A percentile compares a stretch with the other conserved stretches of the same genome.
These are phyloP conservation scores for Wickerhamiella qilinensis DNA, from an alignment of 805 yeast species.

Conservation along the genomic window DNA sequence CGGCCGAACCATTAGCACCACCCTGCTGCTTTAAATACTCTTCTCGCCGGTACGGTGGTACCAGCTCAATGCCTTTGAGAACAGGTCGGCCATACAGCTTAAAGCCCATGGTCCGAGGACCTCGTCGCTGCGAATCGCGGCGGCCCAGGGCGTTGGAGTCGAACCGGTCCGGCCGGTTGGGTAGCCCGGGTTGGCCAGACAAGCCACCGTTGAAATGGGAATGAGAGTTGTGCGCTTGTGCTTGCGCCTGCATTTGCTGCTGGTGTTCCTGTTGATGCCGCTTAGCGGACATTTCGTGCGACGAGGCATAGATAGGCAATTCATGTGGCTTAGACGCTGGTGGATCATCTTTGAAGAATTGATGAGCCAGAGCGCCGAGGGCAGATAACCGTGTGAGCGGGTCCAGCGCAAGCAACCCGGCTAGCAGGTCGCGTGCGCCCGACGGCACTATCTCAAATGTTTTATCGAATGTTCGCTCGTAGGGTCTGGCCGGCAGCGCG, in stretches of 20 bases:
- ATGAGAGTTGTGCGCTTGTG: no score
- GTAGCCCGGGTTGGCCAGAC: constrained; percentile 1
- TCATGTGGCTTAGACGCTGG: constrained; percentile 37
- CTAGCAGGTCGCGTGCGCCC: constrained; percentile 27
- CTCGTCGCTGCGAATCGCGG: no score
- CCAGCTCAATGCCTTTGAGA: constrained; percentile 9
- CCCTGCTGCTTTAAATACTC: no score
- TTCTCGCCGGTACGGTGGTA: constrained; percentile 27
- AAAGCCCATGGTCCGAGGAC: constrained; percentile 13
- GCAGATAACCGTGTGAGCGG: constrained; percentile 69
- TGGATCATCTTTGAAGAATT: constrained; percentile 54
- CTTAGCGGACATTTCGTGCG: constrained; percentile 65
- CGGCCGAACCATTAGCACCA: no score
- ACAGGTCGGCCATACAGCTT: constrained; percentile 12
- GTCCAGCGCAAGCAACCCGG: constrained; percentile 48
- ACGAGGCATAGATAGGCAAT: constrained; percentile 62
- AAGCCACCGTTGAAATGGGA: background rate
- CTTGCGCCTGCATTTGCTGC: constrained; percentile 4
- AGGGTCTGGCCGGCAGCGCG: constrained; percentile 13
- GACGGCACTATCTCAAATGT: constrained; percentile 17
- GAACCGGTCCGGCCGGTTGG: no score
- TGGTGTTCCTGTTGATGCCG: constrained; percentile 6
- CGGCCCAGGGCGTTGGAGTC: no score
- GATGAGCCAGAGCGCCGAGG: constrained; percentile 51
- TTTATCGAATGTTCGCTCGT: constrained; percentile 27